phyloP scores from a whole-genome alignment of 805 yeast genomes.

The Ascoidea tarda region DNA sequence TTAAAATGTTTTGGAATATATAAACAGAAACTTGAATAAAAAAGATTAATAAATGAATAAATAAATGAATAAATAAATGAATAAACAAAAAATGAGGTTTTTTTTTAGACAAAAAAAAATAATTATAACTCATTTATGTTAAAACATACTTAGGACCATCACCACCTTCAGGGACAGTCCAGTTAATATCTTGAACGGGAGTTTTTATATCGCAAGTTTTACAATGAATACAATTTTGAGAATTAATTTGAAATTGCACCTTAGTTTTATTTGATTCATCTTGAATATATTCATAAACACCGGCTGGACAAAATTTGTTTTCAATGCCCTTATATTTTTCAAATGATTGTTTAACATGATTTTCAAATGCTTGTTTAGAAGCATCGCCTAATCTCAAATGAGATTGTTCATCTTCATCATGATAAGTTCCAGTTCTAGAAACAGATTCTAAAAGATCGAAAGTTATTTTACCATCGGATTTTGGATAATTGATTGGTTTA shows the following conservation, averaged over 20 bases:
- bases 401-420: slow-evolving; percentile 85
- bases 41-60: too few relatives aligned
- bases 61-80: too few relatives aligned
- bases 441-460: slow-evolving; percentile 93
- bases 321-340: slow-evolving; percentile 81
- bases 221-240: slow-evolving; percentile 97
- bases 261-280: slow-evolving; percentile 27
- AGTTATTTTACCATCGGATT: slow-evolving; percentile 87
- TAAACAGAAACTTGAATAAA: too few relatives aligned
- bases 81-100: too few relatives aligned
- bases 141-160: slow-evolving; percentile 94
- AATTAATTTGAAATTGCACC: slow-evolving; percentile 81
- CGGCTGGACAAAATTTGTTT: slow-evolving; percentile 93
- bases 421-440: slow-evolving; percentile 91
- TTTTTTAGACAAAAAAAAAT: too few relatives aligned
- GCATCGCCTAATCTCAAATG: slow-evolving; percentile 55
- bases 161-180: slow-evolving; percentile 99
- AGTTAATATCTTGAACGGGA: slow-evolving; percentile 85
- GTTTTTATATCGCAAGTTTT: slow-evolving; percentile 97
- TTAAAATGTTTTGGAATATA: too few relatives aligned
- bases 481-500: slow-evolving; percentile 76
- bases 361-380: slow-evolving; percentile 12
- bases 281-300: slow-evolving; percentile 87
- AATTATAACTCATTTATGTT: slow-evolving; percentile 27
- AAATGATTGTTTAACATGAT: slow-evolving; percentile 20